Evolutionary conservation across 352 stramenopile species (phyloP).

Genomic region (Blastocystis sp.): DNA sequence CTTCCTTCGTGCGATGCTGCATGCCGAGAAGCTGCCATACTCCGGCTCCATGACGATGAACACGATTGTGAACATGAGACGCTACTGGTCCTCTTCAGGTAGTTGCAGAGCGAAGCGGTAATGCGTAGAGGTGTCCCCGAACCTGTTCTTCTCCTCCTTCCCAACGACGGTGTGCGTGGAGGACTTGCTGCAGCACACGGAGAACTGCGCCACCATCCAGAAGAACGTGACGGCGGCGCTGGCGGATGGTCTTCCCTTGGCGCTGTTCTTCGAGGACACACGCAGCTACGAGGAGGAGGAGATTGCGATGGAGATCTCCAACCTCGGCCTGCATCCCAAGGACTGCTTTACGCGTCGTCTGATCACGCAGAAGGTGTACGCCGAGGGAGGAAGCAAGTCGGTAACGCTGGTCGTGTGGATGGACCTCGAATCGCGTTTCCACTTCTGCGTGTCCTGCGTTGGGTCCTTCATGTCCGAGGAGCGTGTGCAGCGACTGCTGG

Average conservation of each 20-base stretch:
- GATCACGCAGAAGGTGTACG: conserved; percentile 21
- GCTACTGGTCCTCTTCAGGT: background rate
- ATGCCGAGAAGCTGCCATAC: background rate
- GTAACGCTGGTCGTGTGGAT: conserved; percentile 56
- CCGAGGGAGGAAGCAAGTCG: background rate
- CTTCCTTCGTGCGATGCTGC: conserved; percentile 15
- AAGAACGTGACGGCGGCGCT: background rate
- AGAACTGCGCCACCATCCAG: conserved; percentile 19
- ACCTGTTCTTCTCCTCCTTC: conserved; percentile 17
- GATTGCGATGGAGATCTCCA: conserved; percentile 32
- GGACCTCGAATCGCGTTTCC: conserved; percentile 24
- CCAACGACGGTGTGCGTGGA: background rate
- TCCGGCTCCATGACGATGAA: conserved; percentile 33
- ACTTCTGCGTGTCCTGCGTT: conserved; percentile 18
- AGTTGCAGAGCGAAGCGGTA: background rate
- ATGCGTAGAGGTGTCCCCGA: background rate
- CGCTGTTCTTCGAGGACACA: background rate
- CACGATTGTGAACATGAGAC: conserved; percentile 63
- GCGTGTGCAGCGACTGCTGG: background rate
- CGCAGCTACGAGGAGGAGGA: background rate
- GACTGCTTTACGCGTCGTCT: conserved; percentile 38
- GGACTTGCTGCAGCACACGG: background rate
- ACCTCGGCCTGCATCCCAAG: conserved; percentile 55
- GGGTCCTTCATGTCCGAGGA: background rate
- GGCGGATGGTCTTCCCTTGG: background rate